Evolutionary conservation across 2,329 filamentous ascomycete species (phyloP).

Genomic region (Rhynchosporium agropyri): DNA sequence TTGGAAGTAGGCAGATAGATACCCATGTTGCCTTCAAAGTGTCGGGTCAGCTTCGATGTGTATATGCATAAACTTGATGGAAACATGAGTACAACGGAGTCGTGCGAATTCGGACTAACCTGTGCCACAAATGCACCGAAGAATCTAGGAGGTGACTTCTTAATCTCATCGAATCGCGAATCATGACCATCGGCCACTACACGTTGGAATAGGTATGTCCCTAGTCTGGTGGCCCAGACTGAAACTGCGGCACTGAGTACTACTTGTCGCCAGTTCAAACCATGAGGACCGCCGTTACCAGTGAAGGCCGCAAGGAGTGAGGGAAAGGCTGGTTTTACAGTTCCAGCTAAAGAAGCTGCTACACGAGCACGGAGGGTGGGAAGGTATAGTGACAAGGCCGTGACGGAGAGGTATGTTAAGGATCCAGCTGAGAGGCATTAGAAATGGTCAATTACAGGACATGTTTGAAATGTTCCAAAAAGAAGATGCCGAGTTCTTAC

Average conservation of each 20-base stretch:
- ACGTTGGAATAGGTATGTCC: conserved; percentile 64
- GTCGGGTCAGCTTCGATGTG: conserved; percentile 39
- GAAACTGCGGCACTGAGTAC: conserved; percentile 56
- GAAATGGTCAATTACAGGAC: neutral
- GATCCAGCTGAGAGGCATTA: conserved; percentile 54
- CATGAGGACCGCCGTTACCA: conserved; percentile 44
- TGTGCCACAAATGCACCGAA: conserved; percentile 60
- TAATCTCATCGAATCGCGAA: conserved; percentile 58
- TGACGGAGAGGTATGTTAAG: conserved; percentile 66
- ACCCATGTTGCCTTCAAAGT: conserved; percentile 63
- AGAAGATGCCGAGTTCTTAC: neutral
- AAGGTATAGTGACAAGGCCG: conserved; percentile 62
- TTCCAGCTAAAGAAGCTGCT: conserved; percentile 48
- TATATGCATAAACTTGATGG: no score
- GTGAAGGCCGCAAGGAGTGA: conserved; percentile 50
- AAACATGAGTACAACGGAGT: no score
- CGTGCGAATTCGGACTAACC: conserved; percentile 38
- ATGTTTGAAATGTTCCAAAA: no score
- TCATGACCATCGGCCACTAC: conserved; percentile 62
- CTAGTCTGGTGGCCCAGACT: conserved; percentile 65
- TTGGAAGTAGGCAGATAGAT: conserved; percentile 65
- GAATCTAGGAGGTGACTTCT: conserved; percentile 55
- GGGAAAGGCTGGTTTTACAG: conserved; percentile 48
- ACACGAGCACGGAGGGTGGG: conserved; percentile 59
- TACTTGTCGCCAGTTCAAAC: conserved; percentile 65